Evolutionary conservation across 2,329 filamentous ascomycete species (phyloP).

Genomic region (Fusarium tanahbumbuense): DNA sequence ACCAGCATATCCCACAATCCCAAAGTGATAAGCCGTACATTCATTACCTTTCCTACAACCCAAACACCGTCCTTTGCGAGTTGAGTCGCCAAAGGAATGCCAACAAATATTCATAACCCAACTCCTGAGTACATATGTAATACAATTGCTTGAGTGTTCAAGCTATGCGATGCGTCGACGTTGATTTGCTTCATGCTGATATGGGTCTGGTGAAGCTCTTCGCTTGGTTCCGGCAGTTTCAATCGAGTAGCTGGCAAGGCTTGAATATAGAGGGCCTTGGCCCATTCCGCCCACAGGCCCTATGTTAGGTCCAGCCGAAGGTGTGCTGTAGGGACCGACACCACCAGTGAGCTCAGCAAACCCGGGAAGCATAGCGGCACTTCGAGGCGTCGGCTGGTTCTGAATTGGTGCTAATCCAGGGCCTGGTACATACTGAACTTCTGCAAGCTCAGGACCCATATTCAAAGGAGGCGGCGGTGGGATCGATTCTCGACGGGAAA

Average conservation of each 20-base stretch:
- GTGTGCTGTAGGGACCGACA: slow-evolving; percentile 69
- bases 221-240: slow-evolving; percentile 63
- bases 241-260: slow-evolving; percentile 51
- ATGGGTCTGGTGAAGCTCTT: slow-evolving; percentile 60
- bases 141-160: slow-evolving; percentile 5
- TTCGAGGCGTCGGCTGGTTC: slow-evolving; percentile 53
- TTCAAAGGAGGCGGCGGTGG: slow-evolving; percentile 47
- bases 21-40: slow-evolving; percentile 29
- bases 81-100: slow-evolving; percentile 13
- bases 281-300: slow-evolving; percentile 49
- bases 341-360: slow-evolving; percentile 73
- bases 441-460: slow-evolving; percentile 48
- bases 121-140: slow-evolving; percentile 28
- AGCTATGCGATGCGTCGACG: slow-evolving; percentile 52
- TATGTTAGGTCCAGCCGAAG: slow-evolving; percentile 52
- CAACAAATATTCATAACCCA: slow-evolving; percentile 25
- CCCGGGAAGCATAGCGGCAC: slow-evolving; percentile 66
- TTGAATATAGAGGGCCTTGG: slow-evolving; percentile 51
- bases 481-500: slow-evolving; percentile 57
- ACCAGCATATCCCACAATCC: background rate
- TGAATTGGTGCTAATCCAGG: slow-evolving; percentile 67
- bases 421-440: slow-evolving; percentile 51
- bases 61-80: slow-evolving; percentile 22
- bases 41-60: slow-evolving; percentile 13
- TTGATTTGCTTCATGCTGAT: slow-evolving; percentile 59